Conservation (phyloP, 495 filamentous ascomycete species). For the Mytilinidion resinicola region DNA sequence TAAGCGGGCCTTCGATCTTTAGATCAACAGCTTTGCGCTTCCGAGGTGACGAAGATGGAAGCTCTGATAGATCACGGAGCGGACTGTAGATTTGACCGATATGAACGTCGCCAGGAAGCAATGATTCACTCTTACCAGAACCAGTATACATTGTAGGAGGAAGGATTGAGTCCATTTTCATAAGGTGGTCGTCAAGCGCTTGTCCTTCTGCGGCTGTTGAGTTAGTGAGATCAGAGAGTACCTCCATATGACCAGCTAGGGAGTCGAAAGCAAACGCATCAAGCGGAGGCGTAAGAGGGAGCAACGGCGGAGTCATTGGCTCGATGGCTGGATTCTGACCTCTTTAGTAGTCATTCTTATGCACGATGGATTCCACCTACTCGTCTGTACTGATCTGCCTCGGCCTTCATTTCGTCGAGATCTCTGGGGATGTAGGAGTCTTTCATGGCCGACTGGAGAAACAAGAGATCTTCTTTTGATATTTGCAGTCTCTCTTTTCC, state of each 20-base stretch:
- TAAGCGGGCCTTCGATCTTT: slow-evolving; percentile 42
- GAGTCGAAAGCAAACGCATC: slow-evolving; percentile 45
- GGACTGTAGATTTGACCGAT: slow-evolving; percentile 8
- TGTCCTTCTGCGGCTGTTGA: slow-evolving; percentile 43
- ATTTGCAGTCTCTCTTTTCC: slow-evolving; percentile 44
- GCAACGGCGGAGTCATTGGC: slow-evolving; percentile 54
- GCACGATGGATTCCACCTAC: slow-evolving; percentile 5
- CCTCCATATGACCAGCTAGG: slow-evolving; percentile 44
- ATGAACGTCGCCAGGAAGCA: slow-evolving; percentile 14
- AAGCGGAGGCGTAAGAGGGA: slow-evolving; percentile 40
- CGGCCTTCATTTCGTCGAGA: slow-evolving; percentile 15
- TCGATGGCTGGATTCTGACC: slow-evolving; percentile 34
- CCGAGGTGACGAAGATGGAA: slow-evolving; percentile 15
- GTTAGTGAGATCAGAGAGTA: slow-evolving; percentile 46
- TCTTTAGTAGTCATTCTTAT: slow-evolving; percentile 1
- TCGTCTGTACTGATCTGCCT: slow-evolving; percentile 1
- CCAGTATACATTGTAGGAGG: slow-evolving; percentile 18
- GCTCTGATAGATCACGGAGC: slow-evolving; percentile 24
- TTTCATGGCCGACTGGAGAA: slow-evolving; percentile 38
- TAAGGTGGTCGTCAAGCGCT: slow-evolving; percentile 41
- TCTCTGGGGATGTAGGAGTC: slow-evolving; percentile 4
- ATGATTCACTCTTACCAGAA: slow-evolving; percentile 26
- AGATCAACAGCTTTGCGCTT: slow-evolving; percentile 34
- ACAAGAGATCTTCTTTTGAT: slow-evolving; percentile 34
- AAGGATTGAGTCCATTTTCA: slow-evolving; percentile 32